Conservation (phyloP, 108 stramenopile species). For the Epithemia pelagica region DNA sequence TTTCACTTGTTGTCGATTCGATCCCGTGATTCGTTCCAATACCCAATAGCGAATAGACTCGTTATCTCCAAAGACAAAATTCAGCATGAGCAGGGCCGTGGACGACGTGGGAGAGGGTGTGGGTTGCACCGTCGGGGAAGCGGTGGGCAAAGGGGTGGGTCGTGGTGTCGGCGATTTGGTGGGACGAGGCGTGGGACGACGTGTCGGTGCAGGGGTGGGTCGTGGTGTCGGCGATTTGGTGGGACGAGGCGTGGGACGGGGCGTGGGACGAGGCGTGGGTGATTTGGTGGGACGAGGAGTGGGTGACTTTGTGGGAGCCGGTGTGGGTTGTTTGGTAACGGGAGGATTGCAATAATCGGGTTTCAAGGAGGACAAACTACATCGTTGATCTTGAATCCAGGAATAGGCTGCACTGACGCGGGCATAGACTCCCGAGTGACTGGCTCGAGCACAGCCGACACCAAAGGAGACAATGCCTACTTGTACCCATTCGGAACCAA, state of each 20-base stretch:
- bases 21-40: not conserved
- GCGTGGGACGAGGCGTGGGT: constrained; percentile 4
- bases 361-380: constrained; percentile 2
- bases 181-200: not conserved
- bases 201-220: constrained; percentile 1
- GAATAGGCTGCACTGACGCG: constrained; percentile 15
- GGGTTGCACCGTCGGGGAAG: not conserved
- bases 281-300: constrained; percentile 7
- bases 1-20: not conserved
- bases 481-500: constrained; percentile 16
- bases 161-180: not conserved
- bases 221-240: not conserved
- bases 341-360: not conserved
- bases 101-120: not conserved
- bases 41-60: not conserved
- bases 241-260: constrained; percentile 9
- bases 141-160: not conserved
- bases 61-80: not conserved
- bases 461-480: constrained; percentile 56
- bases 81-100: not conserved
- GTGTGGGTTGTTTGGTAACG: not conserved
- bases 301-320: not conserved
- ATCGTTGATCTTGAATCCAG: constrained; percentile 38
- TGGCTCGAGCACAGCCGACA: constrained; percentile 36
- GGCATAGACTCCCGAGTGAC: constrained; percentile 47